Conservation (phyloP, 768 basidiomycete genomes). For the Suillus plorans region DNA sequence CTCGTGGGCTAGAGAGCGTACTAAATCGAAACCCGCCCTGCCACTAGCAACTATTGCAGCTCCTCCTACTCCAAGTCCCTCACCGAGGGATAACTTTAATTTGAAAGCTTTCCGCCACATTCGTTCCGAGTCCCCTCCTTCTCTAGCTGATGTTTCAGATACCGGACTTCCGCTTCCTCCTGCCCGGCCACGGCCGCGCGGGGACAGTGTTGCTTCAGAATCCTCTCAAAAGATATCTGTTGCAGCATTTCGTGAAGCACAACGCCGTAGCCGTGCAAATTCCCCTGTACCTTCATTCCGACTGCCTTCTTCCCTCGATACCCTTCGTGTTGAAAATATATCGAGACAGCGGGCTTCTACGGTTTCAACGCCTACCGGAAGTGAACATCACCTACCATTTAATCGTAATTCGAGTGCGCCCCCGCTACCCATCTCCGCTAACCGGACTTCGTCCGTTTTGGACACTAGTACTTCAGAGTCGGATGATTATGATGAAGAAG, state of each 20-base stretch:
- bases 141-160: slow-evolving; percentile 17
- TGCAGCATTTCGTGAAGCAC: slow-evolving; percentile 78
- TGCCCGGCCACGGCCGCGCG: slow-evolving; percentile 50
- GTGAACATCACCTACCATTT: slow-evolving; percentile 13
- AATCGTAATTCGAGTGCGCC: slow-evolving; percentile 15
- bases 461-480: slow-evolving; percentile 26
- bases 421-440: slow-evolving; percentile 5
- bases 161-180: slow-evolving; percentile 35
- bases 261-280: slow-evolving; percentile 59
- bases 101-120: slow-evolving; percentile 75
- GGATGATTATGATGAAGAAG: slow-evolving; percentile 35
- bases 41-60: slow-evolving; percentile 37
- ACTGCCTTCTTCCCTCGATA: slow-evolving; percentile 36
- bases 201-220: slow-evolving; percentile 58
- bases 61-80: slow-evolving; percentile 21
- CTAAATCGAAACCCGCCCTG: slow-evolving; percentile 31
- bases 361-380: slow-evolving; percentile 22
- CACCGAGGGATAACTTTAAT: slow-evolving; percentile 50
- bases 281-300: slow-evolving; percentile 57
- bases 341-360: slow-evolving; percentile 30
- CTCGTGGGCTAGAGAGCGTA: slow-evolving; percentile 36
- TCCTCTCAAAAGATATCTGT: slow-evolving; percentile 75
- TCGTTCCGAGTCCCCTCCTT: slow-evolving; percentile 41
- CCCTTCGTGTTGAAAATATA: slow-evolving; percentile 26
- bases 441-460: slow-evolving; percentile 13